These are phyloP conservation scores for Nannochloropsis oceanica DNA, from an alignment of 108 stramenopile genomes.

Conservation along the genomic window DNA sequence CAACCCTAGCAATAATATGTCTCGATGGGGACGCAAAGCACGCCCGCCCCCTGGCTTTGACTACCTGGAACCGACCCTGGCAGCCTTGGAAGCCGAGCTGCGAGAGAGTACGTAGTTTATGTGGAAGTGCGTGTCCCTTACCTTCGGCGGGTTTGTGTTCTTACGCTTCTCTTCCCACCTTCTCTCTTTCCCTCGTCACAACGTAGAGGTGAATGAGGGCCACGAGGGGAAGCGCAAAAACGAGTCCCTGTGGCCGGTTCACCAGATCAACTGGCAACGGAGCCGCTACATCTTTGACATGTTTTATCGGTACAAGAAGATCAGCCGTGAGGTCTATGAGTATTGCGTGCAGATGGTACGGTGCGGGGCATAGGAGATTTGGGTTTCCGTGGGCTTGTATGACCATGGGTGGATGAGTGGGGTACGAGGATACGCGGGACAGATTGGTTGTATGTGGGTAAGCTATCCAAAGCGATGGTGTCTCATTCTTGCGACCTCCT, in stretches of 20 bases:
- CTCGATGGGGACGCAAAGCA: slow-evolving; percentile 23
- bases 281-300: slow-evolving; percentile 97
- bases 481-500: background rate
- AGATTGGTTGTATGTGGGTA: too few relatives aligned
- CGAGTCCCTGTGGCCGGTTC: slow-evolving; percentile 97
- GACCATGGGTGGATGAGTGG: too few relatives aligned
- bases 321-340: slow-evolving; percentile 75
- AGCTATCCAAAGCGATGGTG: too few relatives aligned
- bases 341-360: slow-evolving; percentile 63
- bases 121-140: background rate
- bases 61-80: slow-evolving; percentile 77
- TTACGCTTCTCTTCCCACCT: background rate
- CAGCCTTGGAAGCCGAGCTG: slow-evolving; percentile 89
- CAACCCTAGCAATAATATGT: background rate
- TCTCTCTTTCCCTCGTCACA: background rate
- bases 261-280: slow-evolving; percentile 99
- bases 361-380: background rate
- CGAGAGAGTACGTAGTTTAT: slow-evolving; percentile 55
- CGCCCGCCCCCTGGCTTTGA: slow-evolving; percentile 76
- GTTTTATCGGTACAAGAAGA: slow-evolving; percentile 85
- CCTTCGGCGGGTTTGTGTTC: background rate
- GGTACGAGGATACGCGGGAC: too few relatives aligned
- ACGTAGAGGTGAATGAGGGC: slow-evolving; percentile 67
- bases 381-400: too few relatives aligned
- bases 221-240: slow-evolving; percentile 94